These are phyloP conservation scores for Madurella fahalii DNA, from an alignment of 2,329 filamentous ascomycete genomes.

Conservation along the genomic window DNA sequence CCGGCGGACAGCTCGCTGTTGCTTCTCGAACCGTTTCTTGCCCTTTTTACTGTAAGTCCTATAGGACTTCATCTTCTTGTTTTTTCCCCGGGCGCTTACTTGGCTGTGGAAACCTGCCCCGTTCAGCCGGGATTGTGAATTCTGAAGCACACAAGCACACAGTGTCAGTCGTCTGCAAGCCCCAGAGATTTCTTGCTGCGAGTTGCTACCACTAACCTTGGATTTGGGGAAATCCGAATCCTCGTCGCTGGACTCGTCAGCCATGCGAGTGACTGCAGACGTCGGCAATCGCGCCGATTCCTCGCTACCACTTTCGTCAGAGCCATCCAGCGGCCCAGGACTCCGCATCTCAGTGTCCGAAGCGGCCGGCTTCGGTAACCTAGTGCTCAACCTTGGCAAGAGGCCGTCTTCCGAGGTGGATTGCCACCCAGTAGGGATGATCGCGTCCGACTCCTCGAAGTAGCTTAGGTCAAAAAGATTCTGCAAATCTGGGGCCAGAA, in stretches of 20 bases:
- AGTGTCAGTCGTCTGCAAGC: constrained; percentile 1
- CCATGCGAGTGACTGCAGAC: constrained; percentile 49
- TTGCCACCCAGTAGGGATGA: constrained; percentile 68
- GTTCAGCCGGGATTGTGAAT: constrained; percentile 14
- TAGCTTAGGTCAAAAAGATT: constrained; percentile 76
- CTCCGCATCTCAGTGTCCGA: constrained; percentile 47
- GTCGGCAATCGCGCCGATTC: constrained; percentile 36
- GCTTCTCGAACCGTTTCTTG: constrained; percentile 46
- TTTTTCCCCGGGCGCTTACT: constrained; percentile 32
- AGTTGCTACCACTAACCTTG: constrained; percentile 33
- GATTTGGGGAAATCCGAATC: constrained; percentile 35
- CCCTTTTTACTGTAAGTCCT: constrained; percentile 48
- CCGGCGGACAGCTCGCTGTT: constrained; percentile 32
- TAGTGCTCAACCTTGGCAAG: constrained; percentile 50
- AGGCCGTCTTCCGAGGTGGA: constrained; percentile 54
- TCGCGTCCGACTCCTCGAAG: constrained; percentile 52
- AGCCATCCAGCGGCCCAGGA: constrained; percentile 45
- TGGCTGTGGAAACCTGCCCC: constrained; percentile 14
- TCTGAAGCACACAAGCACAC: constrained; percentile 8
- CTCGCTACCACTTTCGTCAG: constrained; percentile 52
- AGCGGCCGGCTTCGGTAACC: constrained; percentile 40
- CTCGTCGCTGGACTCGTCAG: constrained; percentile 56
- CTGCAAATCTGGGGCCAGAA: constrained; percentile 60
- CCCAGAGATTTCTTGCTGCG: background rate
- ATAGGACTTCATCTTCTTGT: constrained; percentile 45